These are phyloP conservation scores for Flaveria ramosissima DNA, from an alignment of 129 eudicot species.

Conservation along the genomic window DNA sequence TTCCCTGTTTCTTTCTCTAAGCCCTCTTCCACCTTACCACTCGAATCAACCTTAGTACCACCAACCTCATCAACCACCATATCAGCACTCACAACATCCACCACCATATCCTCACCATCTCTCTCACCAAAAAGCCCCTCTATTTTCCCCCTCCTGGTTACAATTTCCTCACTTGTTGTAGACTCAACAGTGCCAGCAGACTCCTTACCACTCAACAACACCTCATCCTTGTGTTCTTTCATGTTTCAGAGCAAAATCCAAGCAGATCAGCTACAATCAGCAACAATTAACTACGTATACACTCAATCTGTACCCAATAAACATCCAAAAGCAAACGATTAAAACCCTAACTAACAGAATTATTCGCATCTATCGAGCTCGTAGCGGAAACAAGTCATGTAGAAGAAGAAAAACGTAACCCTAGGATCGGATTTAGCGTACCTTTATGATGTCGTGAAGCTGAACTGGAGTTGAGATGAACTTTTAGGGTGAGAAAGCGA, in stretches of 20 bases:
- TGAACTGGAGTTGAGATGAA: not conserved
- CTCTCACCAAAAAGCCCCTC: conserved; percentile 41
- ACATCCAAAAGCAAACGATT: conserved; percentile 17
- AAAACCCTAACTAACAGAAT: conserved; percentile 37
- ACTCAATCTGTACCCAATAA: not conserved
- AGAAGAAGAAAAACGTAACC: conserved; percentile 22
- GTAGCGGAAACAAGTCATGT: not conserved
- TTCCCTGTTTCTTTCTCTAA: too few species aligned
- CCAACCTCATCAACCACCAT: conserved; percentile 54
- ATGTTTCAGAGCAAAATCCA: conserved; percentile 41
- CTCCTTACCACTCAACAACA: conserved; percentile 31
- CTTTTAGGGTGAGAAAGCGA: conserved; percentile 12
- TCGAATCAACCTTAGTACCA: conserved; percentile 13
- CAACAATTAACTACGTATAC: not conserved
- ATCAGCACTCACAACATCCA: conserved; percentile 66
- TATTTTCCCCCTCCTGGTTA: conserved; percentile 19
- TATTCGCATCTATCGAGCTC: not conserved
- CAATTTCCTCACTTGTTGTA: conserved; percentile 31
- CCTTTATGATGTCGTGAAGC: conserved; percentile 20
- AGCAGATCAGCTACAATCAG: conserved; percentile 37
- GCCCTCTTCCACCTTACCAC: too few species aligned
- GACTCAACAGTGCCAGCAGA: conserved; percentile 34
- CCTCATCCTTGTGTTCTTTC: conserved; percentile 58
- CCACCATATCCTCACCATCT: conserved; percentile 59
- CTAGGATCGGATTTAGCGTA: conserved; percentile 29